Conservation (phyloP, 225 moss, liverwort and hornwort species). For the Marchantia paleacea region DNA sequence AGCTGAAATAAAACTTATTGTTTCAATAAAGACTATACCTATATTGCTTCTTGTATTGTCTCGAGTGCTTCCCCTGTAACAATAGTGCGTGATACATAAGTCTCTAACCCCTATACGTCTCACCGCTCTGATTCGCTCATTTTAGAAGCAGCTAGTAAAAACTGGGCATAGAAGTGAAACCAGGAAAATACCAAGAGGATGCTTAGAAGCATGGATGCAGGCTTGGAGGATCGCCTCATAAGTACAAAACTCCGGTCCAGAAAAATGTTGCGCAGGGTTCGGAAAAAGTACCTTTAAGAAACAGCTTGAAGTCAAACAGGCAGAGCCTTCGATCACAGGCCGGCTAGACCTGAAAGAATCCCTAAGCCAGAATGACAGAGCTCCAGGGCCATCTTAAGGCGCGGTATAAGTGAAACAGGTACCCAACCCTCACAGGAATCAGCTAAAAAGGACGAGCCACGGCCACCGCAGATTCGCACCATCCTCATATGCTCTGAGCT, state of each 20-base stretch:
- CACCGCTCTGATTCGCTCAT: background rate
- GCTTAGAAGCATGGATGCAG: background rate
- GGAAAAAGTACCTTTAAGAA: background rate
- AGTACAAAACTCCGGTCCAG: background rate
- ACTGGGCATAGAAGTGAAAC: background rate
- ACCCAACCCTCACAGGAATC: background rate
- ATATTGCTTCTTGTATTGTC: background rate
- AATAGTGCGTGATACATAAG: background rate
- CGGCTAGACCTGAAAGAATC: background rate
- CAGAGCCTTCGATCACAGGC: background rate
- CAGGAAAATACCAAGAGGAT: background rate
- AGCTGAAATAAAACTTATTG: background rate
- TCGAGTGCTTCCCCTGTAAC: background rate
- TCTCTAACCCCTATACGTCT: background rate
- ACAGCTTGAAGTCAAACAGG: background rate
- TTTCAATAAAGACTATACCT: background rate
- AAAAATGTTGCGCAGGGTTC: background rate
- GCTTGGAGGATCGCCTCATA: background rate
- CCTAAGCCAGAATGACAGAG: background rate
- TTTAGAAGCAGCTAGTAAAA: background rate
- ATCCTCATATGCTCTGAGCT: background rate
- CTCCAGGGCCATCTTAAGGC: background rate
- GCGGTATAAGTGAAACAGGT: background rate
- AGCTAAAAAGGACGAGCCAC: background rate
- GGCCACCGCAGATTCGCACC: background rate